Evolutionary conservation across 2,329 filamentous ascomycete genomes (phyloP).

Genomic region (Trichophyton simii): DNA sequence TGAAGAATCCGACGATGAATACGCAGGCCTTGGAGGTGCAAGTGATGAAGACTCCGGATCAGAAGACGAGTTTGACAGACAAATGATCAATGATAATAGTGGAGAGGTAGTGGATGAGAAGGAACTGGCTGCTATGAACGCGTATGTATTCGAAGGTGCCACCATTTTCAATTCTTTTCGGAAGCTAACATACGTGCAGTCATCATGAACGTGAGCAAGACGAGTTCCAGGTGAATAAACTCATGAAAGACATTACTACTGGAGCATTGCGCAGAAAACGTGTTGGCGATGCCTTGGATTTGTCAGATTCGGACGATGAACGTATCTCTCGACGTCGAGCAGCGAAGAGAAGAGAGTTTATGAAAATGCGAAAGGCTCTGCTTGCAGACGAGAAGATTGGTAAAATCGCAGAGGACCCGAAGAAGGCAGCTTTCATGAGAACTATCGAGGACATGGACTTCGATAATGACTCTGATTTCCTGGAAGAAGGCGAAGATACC

Average conservation of each 20-base stretch:
- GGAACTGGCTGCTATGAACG: slow-evolving; percentile 73
- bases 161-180: neutral
- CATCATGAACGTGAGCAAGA: slow-evolving; percentile 68
- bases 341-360: slow-evolving; percentile 76
- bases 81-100: slow-evolving; percentile 81
- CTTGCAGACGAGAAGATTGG: slow-evolving; percentile 80
- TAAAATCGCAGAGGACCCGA: slow-evolving; percentile 78
- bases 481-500: slow-evolving; percentile 29
- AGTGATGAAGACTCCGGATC: slow-evolving; percentile 75
- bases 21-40: slow-evolving; percentile 79
- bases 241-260: slow-evolving; percentile 85
- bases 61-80: slow-evolving; percentile 62
- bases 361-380: slow-evolving; percentile 79
- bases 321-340: slow-evolving; percentile 58
- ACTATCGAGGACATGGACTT: slow-evolving; percentile 73
- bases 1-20: slow-evolving; percentile 96
- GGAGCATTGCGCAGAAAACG: slow-evolving; percentile 76
- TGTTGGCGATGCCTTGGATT: slow-evolving; percentile 62
- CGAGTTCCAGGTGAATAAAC: slow-evolving; percentile 76
- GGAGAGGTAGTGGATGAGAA: slow-evolving; percentile 66
- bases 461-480: slow-evolving; percentile 59
- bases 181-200: slow-evolving; percentile 31
- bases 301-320: slow-evolving; percentile 85
- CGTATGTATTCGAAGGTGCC: slow-evolving; percentile 46
- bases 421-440: slow-evolving; percentile 78